phyloP scores from a whole-genome alignment of 306 rosid genomes.

The Alnus rubra region DNA sequence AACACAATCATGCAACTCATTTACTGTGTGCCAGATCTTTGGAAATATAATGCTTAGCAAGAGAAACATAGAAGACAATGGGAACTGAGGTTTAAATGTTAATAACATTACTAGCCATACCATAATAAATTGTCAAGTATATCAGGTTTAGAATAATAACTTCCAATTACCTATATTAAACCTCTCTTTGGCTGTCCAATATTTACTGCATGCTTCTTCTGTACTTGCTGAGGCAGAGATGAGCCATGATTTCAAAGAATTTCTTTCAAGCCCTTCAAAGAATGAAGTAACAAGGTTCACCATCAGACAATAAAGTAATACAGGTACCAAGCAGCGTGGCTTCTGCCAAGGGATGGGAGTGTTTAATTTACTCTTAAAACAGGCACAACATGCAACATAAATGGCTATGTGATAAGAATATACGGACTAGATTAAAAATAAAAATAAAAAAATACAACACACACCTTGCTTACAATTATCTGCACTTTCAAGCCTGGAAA shows the following conservation, averaged over 20 bases:
- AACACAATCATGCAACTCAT: too few species aligned
- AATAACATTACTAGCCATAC: not conserved
- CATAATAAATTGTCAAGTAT: not conserved
- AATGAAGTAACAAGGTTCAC: conserved; percentile 25
- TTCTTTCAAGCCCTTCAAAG: conserved; percentile 50
- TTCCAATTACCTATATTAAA: conserved; percentile 36
- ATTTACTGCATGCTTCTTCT: conserved; percentile 27
- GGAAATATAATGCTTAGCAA: not conserved
- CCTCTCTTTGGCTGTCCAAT: conserved; percentile 17
- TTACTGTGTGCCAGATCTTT: too few species aligned
- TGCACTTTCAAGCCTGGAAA: conserved; percentile 75
- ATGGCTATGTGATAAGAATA: conserved; percentile 4
- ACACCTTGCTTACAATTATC: conserved; percentile 74
- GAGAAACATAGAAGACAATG: not conserved
- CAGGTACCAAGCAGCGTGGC: not conserved
- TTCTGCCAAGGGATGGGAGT: not conserved
- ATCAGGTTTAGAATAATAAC: conserved; percentile 13
- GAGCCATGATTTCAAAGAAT: conserved; percentile 73
- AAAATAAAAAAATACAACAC: conserved; percentile 1
- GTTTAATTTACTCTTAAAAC: conserved; percentile 16
- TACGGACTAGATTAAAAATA: not conserved
- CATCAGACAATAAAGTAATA: conserved; percentile 18
- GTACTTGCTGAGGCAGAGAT: conserved; percentile 51
- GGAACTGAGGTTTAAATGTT: not conserved
- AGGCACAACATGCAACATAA: conserved; percentile 5